Base-by-base conservation (phyloP, 495 filamentous ascomycete species). In the Penicillium malachiteum region DNA sequence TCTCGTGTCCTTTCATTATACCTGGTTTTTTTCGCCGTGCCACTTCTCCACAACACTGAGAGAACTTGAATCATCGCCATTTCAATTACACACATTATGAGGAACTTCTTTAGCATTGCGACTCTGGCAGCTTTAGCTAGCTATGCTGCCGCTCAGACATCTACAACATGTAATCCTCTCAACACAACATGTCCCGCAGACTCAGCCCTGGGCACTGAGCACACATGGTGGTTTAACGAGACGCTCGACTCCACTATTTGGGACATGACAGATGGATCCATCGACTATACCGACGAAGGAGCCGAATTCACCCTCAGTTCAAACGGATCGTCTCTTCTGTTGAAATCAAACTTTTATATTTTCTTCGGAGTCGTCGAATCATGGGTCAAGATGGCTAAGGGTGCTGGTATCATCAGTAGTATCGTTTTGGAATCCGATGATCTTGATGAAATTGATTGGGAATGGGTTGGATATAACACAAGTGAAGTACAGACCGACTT, bases 381-480 rank as follows among this genome's bases (percentile, higher is more conserved):
- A 26, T 84, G 81, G 59, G 78, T 91, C 66, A 84, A 87, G 70
- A 84, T 88, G 55, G 84, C 88, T 35, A 80, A 83, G 7, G 90
- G 90, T 3, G 66, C 66, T 7, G 90, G 90, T 48, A 84, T 96
- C 50, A 84, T 98, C 45, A 91, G 87, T 72, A 91, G 86, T 48
- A 78, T 94, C 26, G 90, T 97, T 11, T 73, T 98, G 52, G 84
- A 94, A 70, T 96, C 92, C 9, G 93, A 96, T 69, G 83, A 86
- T 57, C 82, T 96, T 11, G 94, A 98, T 70, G 94, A 98, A 72
- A 91, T 98, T 64, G 94, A 97, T 70, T 91, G 91, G 81, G 85
- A 87, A 63, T 81, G 84, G 78, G 66, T 79, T 47, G 82, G 81
- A 44, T 77, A 69, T 30, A 75, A 81, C 54, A 72, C 76, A 50